Evolutionary conservation across 148 eudicot species (phyloP).

Genomic region (Agrostemma githago): DNA sequence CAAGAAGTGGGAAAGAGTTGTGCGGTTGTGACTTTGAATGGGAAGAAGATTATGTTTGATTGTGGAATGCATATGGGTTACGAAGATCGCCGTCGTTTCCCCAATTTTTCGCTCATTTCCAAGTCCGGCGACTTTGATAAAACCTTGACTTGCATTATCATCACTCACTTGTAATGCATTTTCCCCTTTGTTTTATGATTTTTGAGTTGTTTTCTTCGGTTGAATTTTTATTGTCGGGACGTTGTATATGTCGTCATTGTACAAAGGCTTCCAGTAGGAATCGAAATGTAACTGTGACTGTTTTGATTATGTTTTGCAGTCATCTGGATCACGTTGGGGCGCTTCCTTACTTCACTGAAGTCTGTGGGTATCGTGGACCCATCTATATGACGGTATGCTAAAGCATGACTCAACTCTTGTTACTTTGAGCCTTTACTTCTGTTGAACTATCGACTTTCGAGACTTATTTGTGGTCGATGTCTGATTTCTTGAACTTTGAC

Average conservation of each 20-base stretch:
- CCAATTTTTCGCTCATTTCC: constrained; percentile 77
- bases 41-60: constrained; percentile 91
- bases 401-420: not conserved
- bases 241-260: too few species aligned
- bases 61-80: constrained; percentile 99
- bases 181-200: not conserved
- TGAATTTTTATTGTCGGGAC: not conserved
- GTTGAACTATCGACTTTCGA: not conserved
- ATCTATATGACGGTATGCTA: constrained; percentile 83
- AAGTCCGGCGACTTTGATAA: constrained; percentile 47
- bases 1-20: constrained; percentile 99
- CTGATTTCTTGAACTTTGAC: not conserved
- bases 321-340: constrained; percentile 95
- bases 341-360: constrained; percentile 91
- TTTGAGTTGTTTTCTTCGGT: not conserved
- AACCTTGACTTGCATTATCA: constrained; percentile 58
- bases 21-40: constrained; percentile 69
- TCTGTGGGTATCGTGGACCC: constrained; percentile 88
- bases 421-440: not conserved
- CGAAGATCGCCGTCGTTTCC: constrained; percentile 63
- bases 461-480: not conserved
- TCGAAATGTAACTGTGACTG: not conserved
- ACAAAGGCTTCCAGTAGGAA: not conserved
- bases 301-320: constrained; percentile 33
- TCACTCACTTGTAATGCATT: constrained; percentile 62